These are phyloP conservation scores for Jasminum sambac DNA, from an alignment of 257 asterid genomes.

Conservation along the genomic window DNA sequence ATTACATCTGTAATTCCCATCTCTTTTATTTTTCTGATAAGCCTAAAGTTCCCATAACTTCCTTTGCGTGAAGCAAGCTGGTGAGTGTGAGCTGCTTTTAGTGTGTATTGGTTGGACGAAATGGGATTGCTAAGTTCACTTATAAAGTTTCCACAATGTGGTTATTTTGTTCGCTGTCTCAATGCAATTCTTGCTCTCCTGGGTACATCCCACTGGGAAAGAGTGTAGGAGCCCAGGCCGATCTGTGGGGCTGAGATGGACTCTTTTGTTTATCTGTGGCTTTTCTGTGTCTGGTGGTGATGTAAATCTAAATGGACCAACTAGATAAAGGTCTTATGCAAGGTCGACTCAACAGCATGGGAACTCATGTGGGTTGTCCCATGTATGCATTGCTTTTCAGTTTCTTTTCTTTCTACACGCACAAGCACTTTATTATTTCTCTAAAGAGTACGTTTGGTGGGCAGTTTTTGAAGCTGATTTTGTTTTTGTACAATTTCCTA, in stretches of 20 bases:
- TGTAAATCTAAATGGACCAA: constrained; percentile 47
- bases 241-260: constrained; percentile 23
- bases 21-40: constrained; percentile 15
- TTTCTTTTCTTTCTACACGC: constrained; percentile 10
- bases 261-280: constrained; percentile 21
- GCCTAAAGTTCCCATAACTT: constrained; percentile 27
- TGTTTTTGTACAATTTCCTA: too few relatives aligned
- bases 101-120: constrained; percentile 30
- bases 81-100: constrained; percentile 36
- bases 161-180: neutral
- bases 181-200: neutral
- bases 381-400: constrained; percentile 24
- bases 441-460: too few relatives aligned
- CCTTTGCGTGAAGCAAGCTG: constrained; percentile 33
- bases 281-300: constrained; percentile 47
- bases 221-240: neutral
- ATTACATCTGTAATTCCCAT: constrained; percentile 39
- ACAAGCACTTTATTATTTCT: too few relatives aligned
- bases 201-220: neutral
- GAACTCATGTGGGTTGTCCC: constrained; percentile 75
- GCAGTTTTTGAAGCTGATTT: too few relatives aligned
- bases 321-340: constrained; percentile 38
- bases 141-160: neutral
- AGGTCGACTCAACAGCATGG: constrained; percentile 62
- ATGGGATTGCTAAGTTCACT: neutral